phyloP scores from a whole-genome alignment of 176 grass and related monocot species.

The Zizania latifolia region DNA sequence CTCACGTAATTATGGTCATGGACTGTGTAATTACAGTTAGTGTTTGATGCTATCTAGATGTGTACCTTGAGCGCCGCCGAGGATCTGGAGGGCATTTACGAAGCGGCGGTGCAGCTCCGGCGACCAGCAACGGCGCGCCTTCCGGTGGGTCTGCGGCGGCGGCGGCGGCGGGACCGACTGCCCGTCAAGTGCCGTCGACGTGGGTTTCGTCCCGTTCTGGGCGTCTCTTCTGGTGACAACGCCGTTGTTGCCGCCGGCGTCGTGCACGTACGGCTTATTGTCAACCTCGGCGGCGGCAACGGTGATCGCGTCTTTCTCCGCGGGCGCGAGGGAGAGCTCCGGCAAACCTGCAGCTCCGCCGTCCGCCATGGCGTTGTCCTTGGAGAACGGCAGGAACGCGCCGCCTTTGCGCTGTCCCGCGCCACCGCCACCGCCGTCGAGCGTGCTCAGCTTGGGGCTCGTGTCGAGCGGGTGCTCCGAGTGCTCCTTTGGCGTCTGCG shows the following conservation, averaged over 20 bases:
- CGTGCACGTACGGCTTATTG: conserved; percentile 32
- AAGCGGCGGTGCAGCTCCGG: conserved; percentile 97
- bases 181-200: conserved; percentile 27
- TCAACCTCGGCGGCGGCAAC: conserved; percentile 6
- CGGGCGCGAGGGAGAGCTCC: conserved; percentile 62
- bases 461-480: conserved; percentile 54
- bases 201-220: conserved; percentile 38
- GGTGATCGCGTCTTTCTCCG: conserved; percentile 46
- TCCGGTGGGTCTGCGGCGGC: conserved; percentile 51
- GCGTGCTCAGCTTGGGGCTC: conserved; percentile 38
- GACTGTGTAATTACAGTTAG: background rate
- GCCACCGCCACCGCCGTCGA: conserved; percentile 20
- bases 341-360: conserved; percentile 18
- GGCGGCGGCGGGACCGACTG: conserved; percentile 1
- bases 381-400: conserved; percentile 89
- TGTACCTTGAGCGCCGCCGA: conserved; percentile 92
- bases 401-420: conserved; percentile 49
- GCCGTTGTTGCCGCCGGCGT: too few relatives aligned
- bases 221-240: conserved; percentile 24
- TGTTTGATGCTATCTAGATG: background rate
- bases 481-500: conserved; percentile 49
- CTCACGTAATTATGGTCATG: too few relatives aligned
- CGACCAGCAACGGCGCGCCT: conserved; percentile 94
- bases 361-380: conserved; percentile 50
- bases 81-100: conserved; percentile 94